These are phyloP conservation scores for Fusarium continuum DNA, from an alignment of 2,329 filamentous ascomycete genomes.

Conservation along the genomic window DNA sequence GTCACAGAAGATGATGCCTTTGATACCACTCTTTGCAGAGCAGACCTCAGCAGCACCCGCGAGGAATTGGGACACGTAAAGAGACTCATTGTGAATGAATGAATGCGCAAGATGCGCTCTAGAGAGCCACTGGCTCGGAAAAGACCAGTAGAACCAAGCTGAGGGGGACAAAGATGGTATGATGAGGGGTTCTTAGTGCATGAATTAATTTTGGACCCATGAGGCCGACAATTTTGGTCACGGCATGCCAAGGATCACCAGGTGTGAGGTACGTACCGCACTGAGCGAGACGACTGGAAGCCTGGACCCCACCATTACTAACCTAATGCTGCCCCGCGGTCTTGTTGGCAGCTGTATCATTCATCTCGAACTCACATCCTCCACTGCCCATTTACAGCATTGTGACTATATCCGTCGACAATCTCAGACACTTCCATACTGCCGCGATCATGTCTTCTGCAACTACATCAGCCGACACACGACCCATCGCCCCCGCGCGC, in stretches of 20 bases:
- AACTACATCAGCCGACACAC: conserved; percentile 66
- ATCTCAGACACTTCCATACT: not conserved
- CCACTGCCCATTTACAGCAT: not conserved
- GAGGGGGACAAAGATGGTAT: conserved; percentile 24
- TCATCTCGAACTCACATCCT: not conserved
- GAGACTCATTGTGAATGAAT: conserved; percentile 41
- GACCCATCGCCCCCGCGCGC: conserved; percentile 68
- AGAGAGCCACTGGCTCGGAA: conserved; percentile 34
- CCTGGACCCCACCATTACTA: conserved; percentile 37
- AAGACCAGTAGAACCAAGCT: conserved; percentile 28
- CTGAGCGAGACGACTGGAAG: conserved; percentile 25
- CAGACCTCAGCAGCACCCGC: conserved; percentile 44
- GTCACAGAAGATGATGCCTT: conserved; percentile 24
- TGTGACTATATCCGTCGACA: not conserved
- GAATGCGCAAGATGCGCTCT: conserved; percentile 40
- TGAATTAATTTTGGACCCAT: conserved; percentile 41
- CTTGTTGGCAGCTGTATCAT: not conserved
- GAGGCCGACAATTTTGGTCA: conserved; percentile 37
- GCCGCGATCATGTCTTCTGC: conserved; percentile 57
- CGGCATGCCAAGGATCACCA: conserved; percentile 9
- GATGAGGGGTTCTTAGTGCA: conserved; percentile 34
- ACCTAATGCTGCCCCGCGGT: conserved; percentile 27
- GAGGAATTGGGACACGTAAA: conserved; percentile 45
- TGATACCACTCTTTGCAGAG: conserved; percentile 40
- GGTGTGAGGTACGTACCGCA: conserved; percentile 31